Base-by-base conservation (phyloP, 73 alveolate genomes). In the Durusdinium trenchii region DNA sequence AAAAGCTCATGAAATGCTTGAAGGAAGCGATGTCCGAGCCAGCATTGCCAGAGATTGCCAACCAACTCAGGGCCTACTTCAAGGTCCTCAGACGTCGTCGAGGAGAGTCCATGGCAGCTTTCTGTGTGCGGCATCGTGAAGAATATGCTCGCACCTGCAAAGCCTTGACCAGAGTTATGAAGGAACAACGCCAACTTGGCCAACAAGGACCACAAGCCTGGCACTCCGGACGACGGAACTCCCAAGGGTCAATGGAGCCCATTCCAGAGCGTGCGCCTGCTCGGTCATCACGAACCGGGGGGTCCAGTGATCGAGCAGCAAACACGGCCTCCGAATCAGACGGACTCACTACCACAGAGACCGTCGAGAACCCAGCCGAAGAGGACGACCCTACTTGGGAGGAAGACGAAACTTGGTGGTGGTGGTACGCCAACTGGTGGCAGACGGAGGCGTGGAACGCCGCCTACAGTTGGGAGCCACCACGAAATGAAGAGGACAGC, bases 1-100 rank as follows among this genome's bases (percentile, higher is more conserved):
- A 6, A 6, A n/a, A 62, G 52, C 54, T 84, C 18, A 36, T 84
- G 26, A 9, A 6, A 12, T 62, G 69, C n/a, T 28, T 84, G 60
- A 40, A 57, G 75, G 30, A 28, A 28, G 67, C 94, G 20, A 84
- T 84, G 78, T 45, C 75, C 14, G 94, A 84, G 57, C 94, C 94
- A 7, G 79, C 69, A 4, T 54, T 84, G 32, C 94, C 94, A 23
- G 94, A 84, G 67, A 45, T 79, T 7, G 62, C 90, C 42, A 79
- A 73, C 40, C 84, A 73, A 36, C 14, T 83, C 28, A 42, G 94
- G 30, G 40, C 51, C 9, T 83, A 83, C 94, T 83, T 83, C 50
- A 47, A 50, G 76, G 7, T 35, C 76, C 36, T 47, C 36, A 26
- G 75, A 50, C 10, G 94, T 3, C 0, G 61, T 1, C 48, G 73